Percentiles rank a stretch among this genome's conserved stretches.
These are phyloP conservation scores for Aspergillus chevalieri DNA, from an alignment of 2,329 filamentous ascomycete species.

Conservation along the genomic window DNA sequence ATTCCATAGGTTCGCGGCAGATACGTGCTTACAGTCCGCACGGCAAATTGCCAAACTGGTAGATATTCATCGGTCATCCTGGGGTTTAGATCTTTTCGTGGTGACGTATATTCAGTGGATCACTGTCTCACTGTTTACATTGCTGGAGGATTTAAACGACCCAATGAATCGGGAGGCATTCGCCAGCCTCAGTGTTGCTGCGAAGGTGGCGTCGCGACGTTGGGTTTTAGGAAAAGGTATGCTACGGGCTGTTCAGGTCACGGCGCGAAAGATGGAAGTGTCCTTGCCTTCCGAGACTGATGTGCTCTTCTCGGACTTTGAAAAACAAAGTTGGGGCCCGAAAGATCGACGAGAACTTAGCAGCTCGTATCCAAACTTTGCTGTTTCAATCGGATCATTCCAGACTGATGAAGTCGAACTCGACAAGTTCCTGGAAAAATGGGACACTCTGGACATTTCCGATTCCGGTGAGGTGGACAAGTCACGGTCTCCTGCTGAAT, in stretches of 20 bases:
- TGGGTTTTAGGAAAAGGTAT: constrained; percentile 16
- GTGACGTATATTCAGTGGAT: constrained; percentile 19
- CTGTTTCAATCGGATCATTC: constrained; percentile 3
- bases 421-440: constrained; percentile 14
- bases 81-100: constrained; percentile 20
- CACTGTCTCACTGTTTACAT: constrained; percentile 16
- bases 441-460: constrained; percentile 4
- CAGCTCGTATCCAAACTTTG: constrained; percentile 16
- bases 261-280: constrained; percentile 8
- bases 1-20: background rate
- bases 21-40: constrained; percentile 5
- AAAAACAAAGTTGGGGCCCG: constrained; percentile 10
- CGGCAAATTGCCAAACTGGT: constrained; percentile 15
- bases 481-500: too few relatives aligned
- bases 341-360: constrained; percentile 11
- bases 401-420: constrained; percentile 4
- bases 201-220: constrained; percentile 9
- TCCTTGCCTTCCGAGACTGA: constrained; percentile 12
- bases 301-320: constrained; percentile 13
- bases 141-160: constrained; percentile 14
- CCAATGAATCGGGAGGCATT: constrained; percentile 10
- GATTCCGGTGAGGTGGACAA: background rate
- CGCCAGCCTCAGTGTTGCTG: constrained; percentile 10
- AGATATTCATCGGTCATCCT: constrained; percentile 13
- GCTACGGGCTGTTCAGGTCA: constrained; percentile 17